Percentiles rank a stretch among this genome's conserved stretches.
phyloP scores from a whole-genome alignment of 768 basidiomycete genomes.

The Panus rudis region DNA sequence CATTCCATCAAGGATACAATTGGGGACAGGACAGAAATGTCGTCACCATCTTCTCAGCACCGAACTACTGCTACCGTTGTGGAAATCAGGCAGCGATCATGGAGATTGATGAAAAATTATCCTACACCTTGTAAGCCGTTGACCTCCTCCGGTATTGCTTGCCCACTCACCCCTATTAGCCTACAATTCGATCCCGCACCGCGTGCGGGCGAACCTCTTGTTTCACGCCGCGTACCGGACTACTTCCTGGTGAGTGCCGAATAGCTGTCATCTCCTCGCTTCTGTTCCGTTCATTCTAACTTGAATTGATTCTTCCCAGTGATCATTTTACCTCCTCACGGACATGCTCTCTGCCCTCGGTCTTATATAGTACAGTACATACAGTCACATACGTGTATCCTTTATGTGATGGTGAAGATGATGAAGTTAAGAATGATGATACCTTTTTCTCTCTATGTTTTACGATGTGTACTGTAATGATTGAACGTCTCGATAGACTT shows the following conservation, averaged over 20 bases:
- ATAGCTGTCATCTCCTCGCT: background rate
- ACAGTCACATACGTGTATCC: constrained; percentile 23
- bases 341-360: constrained; percentile 9
- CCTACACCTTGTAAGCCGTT: constrained; percentile 75
- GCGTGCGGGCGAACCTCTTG: constrained; percentile 95
- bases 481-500: no score
- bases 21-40: constrained; percentile 99
- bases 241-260: constrained; percentile 76
- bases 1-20: constrained; percentile 57
- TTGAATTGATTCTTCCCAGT: constrained; percentile 10
- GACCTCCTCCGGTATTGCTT: constrained; percentile 1
- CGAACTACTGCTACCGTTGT: constrained; percentile 99
- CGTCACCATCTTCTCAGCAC: constrained; percentile 98
- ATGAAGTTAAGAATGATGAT: constrained; percentile 9
- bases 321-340: constrained; percentile 12
- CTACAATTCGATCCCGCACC: constrained; percentile 99
- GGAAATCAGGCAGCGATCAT: constrained; percentile 99
- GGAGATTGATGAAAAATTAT: constrained; percentile 98
- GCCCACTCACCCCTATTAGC: constrained; percentile 39
- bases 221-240: constrained; percentile 91
- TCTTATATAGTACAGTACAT: constrained; percentile 23
- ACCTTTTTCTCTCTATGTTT: constrained; percentile 3
- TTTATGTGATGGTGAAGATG: constrained; percentile 6
- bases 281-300: background rate
- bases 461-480: no score